A percentile compares a stretch with the other conserved stretches of the same genome.
phyloP scores from a whole-genome alignment of 257 asterid species.

The Solanum lycopersicoides region DNA sequence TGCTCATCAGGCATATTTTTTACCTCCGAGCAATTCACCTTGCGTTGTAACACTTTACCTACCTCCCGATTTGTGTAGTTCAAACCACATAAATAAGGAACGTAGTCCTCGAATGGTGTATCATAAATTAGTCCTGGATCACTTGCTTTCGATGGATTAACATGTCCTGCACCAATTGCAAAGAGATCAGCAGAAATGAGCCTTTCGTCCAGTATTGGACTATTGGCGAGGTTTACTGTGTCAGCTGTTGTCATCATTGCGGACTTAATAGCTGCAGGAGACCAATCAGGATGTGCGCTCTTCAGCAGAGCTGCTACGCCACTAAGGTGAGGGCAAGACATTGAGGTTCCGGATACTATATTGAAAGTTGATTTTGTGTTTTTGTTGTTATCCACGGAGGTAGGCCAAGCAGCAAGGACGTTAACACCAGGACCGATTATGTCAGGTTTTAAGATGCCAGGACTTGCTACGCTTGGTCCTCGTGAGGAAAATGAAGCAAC shows the following conservation, averaged over 20 bases:
- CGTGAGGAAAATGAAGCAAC: conserved; percentile 42
- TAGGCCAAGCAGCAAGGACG: conserved; percentile 43
- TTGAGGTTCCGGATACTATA: conserved; percentile 40
- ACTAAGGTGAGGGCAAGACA: conserved; percentile 46
- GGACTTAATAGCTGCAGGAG: conserved; percentile 39
- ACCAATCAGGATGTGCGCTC: conserved; percentile 38
- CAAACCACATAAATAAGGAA: conserved; percentile 38
- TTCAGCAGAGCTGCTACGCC: conserved; percentile 39
- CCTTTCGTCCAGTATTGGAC: conserved; percentile 22
- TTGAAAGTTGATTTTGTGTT: conserved; percentile 22
- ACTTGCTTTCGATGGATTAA: conserved; percentile 27
- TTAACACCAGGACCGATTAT: conserved; percentile 50
- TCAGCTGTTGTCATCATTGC: conserved; percentile 52
- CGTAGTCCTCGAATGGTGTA: conserved; percentile 26
- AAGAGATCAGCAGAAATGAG: conserved; percentile 18
- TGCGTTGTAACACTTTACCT: background rate
- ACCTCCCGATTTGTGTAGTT: conserved; percentile 26
- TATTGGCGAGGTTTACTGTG: conserved; percentile 5
- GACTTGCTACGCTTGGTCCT: conserved; percentile 34
- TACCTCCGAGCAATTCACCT: conserved; percentile 13
- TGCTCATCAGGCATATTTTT: conserved; percentile 16
- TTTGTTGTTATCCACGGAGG: conserved; percentile 12
- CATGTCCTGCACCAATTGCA: conserved; percentile 44
- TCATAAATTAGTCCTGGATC: conserved; percentile 51
- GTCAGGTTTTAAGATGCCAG: conserved; percentile 54